Evolutionary conservation across 2,329 filamentous ascomycete species (phyloP).

Genomic region (Penicillium capsulatum): DNA sequence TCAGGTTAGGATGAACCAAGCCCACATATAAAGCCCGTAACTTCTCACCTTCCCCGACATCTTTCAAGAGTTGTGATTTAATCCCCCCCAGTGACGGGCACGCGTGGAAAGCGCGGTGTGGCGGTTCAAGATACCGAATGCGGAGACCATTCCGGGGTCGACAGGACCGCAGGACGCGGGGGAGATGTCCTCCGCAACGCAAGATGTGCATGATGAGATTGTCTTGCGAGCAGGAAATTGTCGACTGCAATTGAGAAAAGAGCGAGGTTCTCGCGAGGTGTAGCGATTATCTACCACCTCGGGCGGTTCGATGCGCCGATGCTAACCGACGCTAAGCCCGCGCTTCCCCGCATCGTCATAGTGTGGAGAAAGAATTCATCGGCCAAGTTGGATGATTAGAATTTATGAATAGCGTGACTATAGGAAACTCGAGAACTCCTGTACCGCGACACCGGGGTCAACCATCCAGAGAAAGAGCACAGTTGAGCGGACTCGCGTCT

Average conservation of each 20-base stretch:
- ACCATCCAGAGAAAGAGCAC: too few relatives aligned
- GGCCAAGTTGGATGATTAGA: too few relatives aligned
- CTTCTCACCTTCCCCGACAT: slow-evolving; percentile 41
- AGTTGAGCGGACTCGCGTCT: too few relatives aligned
- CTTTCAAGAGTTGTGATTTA: slow-evolving; percentile 41
- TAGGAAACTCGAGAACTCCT: too few relatives aligned
- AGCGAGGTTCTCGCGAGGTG: not conserved
- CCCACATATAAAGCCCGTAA: not conserved
- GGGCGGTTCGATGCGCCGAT: slow-evolving; percentile 12
- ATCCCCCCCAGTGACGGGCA: slow-evolving; percentile 33
- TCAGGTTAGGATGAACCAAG: slow-evolving; percentile 17
- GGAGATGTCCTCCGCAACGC: slow-evolving; percentile 29
- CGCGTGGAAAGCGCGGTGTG: slow-evolving; percentile 35
- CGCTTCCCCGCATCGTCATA: slow-evolving; percentile 20
- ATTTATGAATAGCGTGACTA: too few relatives aligned
- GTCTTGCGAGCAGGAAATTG: not conserved
- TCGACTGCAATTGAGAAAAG: not conserved
- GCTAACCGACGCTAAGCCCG: slow-evolving; percentile 24
- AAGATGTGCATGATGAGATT: slow-evolving; percentile 28
- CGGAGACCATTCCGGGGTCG: slow-evolving; percentile 28
- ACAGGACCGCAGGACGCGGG: slow-evolving; percentile 24
- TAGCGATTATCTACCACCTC: not conserved
- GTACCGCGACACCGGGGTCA: too few relatives aligned
- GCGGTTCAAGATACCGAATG: slow-evolving; percentile 21
- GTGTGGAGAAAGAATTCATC: too few relatives aligned